These are phyloP conservation scores for Brassica juncea DNA, from an alignment of 345 rosid genomes.

Conservation along the genomic window DNA sequence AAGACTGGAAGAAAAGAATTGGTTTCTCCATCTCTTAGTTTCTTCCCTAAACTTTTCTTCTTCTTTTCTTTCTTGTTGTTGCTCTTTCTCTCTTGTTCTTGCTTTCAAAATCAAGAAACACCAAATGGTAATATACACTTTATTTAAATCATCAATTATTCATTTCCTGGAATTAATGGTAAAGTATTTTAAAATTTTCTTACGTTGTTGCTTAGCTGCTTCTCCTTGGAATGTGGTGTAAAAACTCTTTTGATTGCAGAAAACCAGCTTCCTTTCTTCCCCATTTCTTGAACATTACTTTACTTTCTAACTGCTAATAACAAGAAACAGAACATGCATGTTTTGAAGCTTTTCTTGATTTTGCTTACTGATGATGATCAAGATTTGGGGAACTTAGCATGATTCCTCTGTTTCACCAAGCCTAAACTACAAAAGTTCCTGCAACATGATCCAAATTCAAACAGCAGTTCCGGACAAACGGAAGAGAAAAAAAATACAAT, in stretches of 20 bases:
- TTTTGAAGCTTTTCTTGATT: slow-evolving; percentile 20
- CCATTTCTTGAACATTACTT: slow-evolving; percentile 77
- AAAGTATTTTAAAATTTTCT: slow-evolving; percentile 31
- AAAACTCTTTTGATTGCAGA: slow-evolving; percentile 89
- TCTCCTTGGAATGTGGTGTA: slow-evolving; percentile 68
- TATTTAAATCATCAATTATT: too few relatives aligned
- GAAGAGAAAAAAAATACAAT: neutral
- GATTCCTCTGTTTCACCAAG: slow-evolving; percentile 12
- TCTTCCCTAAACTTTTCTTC: slow-evolving; percentile 68
- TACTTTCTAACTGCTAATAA: slow-evolving; percentile 39
- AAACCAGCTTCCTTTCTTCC: slow-evolving; percentile 96
- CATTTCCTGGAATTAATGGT: neutral
- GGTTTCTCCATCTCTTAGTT: slow-evolving; percentile 63
- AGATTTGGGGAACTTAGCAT: slow-evolving; percentile 17
- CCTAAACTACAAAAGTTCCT: slow-evolving; percentile 1
- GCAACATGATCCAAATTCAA: slow-evolving; percentile 15
- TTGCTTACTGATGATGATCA: slow-evolving; percentile 13
- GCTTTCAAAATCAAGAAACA: slow-evolving; percentile 35
- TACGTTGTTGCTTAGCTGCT: slow-evolving; percentile 57
- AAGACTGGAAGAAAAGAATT: slow-evolving; percentile 82
- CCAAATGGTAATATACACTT: slow-evolving; percentile 6
- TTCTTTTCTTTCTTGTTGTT: slow-evolving; percentile 71
- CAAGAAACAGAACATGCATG: slow-evolving; percentile 21
- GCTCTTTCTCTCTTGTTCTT: slow-evolving; percentile 59
- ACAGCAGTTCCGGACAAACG: slow-evolving; percentile 6